These are phyloP conservation scores for Tanacetum coccineum DNA, from an alignment of 129 eudicot species.

Conservation along the genomic window DNA sequence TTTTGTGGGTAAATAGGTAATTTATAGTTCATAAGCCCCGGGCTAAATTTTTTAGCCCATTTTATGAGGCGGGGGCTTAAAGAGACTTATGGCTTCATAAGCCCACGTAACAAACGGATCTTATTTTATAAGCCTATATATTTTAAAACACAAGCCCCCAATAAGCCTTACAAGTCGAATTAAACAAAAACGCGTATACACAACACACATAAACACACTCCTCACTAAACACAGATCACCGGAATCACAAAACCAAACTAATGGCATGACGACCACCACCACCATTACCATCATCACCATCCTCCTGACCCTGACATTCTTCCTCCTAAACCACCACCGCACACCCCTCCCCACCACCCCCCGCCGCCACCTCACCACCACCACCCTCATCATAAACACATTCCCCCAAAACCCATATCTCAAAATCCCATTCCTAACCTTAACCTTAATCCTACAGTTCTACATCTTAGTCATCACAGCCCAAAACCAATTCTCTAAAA, in stretches of 20 bases:
- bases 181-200: too few relatives aligned
- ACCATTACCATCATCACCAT: conserved; percentile 25
- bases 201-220: background rate
- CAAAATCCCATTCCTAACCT: conserved; percentile 58
- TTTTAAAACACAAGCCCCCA: too few relatives aligned
- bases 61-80: too few relatives aligned
- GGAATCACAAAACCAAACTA: background rate
- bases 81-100: too few relatives aligned
- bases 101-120: too few relatives aligned
- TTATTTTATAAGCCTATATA: too few relatives aligned
- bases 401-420: conserved; percentile 46
- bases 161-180: too few relatives aligned
- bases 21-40: too few relatives aligned
- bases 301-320: conserved; percentile 39
- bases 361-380: conserved; percentile 52
- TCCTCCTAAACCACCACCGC: conserved; percentile 30
- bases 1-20: too few relatives aligned
- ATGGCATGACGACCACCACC: conserved; percentile 35
- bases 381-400: conserved; percentile 39
- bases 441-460: conserved; percentile 55
- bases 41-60: too few relatives aligned
- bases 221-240: conserved; percentile 27
- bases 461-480: conserved; percentile 76
- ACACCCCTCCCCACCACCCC: conserved; percentile 28
- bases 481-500: conserved; percentile 60